These are phyloP conservation scores for Tetragonia tetragonoides DNA, from an alignment of 148 eudicot genomes.

Conservation along the genomic window DNA sequence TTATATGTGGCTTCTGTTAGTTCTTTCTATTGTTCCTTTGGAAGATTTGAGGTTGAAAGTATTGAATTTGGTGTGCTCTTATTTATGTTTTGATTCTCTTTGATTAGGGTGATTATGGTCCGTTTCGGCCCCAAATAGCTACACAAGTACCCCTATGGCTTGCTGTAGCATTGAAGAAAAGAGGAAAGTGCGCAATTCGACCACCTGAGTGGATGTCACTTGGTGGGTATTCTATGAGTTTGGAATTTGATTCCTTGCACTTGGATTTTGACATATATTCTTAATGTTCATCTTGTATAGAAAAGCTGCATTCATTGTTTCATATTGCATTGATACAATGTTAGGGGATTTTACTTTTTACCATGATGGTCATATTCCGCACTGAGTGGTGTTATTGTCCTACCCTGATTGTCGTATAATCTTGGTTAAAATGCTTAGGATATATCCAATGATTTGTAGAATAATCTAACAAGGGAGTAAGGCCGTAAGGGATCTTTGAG, in stretches of 20 bases:
- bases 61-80: not conserved
- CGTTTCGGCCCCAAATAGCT: slow-evolving; percentile 75
- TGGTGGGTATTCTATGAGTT: slow-evolving; percentile 41
- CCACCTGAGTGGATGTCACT: slow-evolving; percentile 89
- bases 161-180: slow-evolving; percentile 88
- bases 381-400: not conserved
- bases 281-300: not conserved
- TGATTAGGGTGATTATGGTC: slow-evolving; percentile 89
- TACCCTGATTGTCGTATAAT: not conserved
- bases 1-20: not conserved
- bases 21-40: not conserved
- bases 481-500: too few species aligned
- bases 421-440: not conserved
- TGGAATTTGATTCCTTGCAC: not conserved
- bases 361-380: not conserved
- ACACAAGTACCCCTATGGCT: slow-evolving; percentile 84
- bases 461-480: not conserved
- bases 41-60: not conserved
- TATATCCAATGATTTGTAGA: not conserved
- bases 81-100: not conserved
- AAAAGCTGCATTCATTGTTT: not conserved
- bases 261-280: not conserved
- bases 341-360: not conserved
- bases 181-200: slow-evolving; percentile 88
- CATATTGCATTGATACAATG: not conserved